A percentile compares a stretch with the other conserved stretches of the same genome.
phyloP scores from a whole-genome alignment of 805 yeast genomes.

The Candida xiaguanensis region DNA sequence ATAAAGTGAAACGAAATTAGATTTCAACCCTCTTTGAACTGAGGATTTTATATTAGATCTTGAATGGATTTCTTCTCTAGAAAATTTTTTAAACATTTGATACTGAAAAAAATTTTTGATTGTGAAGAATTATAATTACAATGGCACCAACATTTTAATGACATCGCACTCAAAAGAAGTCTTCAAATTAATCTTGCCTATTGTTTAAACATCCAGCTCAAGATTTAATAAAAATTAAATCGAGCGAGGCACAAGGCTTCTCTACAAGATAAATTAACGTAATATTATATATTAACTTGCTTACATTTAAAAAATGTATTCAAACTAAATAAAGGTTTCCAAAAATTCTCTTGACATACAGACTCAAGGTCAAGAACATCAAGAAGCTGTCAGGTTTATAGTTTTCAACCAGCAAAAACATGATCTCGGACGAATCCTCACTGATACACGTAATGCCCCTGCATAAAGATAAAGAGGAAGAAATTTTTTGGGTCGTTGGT shows the following conservation, averaged over 20 bases:
- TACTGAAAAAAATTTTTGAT: slow-evolving; percentile 5
- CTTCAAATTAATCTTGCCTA: slow-evolving; percentile 36
- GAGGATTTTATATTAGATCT: slow-evolving; percentile 91
- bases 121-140: slow-evolving; percentile 46
- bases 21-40: slow-evolving; percentile 83
- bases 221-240: slow-evolving; percentile 30
- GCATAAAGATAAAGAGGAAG: slow-evolving; percentile 82
- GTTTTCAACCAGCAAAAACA: slow-evolving; percentile 99
- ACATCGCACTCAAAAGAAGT: slow-evolving; percentile 45
- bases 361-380: slow-evolving; percentile 40
- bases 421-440: slow-evolving; percentile 99
- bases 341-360: slow-evolving; percentile 69
- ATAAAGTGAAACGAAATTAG: slow-evolving; percentile 69
- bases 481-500: slow-evolving; percentile 1
- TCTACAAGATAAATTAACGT: not conserved
- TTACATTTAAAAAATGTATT: too few species aligned
- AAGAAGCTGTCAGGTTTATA: slow-evolving; percentile 90
- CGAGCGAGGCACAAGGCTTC: slow-evolving; percentile 50
- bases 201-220: slow-evolving; percentile 45
- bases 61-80: slow-evolving; percentile 83
- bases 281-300: too few species aligned
- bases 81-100: slow-evolving; percentile 58
- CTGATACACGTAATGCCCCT: slow-evolving; percentile 99
- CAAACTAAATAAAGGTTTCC: slow-evolving; percentile 39
- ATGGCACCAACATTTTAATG: slow-evolving; percentile 42